Conservation (phyloP, 2,329 filamentous ascomycete species). For the Microcera coccophila region DNA sequence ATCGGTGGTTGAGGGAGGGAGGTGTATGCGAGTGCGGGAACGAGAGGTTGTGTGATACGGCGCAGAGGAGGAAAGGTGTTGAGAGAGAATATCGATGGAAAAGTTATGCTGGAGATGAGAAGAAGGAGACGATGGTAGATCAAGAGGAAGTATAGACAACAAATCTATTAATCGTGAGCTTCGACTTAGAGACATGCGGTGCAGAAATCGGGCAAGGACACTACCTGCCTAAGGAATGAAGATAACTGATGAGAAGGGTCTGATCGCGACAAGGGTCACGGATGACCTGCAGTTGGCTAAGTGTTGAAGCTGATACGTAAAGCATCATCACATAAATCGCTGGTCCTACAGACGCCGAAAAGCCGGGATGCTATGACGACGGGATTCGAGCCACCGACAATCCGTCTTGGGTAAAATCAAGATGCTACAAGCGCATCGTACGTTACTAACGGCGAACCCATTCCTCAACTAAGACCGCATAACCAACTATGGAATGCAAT, state of each 20-base stretch:
- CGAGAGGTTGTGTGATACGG: slow-evolving; percentile 48
- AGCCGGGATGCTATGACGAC: too few relatives aligned
- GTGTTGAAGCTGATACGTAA: slow-evolving; percentile 3
- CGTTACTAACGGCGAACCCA: not conserved
- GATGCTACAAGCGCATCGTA: not conserved
- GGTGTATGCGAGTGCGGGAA: slow-evolving; percentile 50
- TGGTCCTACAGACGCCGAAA: not conserved
- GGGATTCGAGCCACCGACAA: not conserved
- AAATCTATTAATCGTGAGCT: too few relatives aligned
- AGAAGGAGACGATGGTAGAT: slow-evolving; percentile 5
- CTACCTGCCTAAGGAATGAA: too few relatives aligned
- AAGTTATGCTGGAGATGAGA: slow-evolving; percentile 24
- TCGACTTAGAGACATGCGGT: too few relatives aligned
- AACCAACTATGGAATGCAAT: not conserved
- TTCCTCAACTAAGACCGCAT: not conserved
- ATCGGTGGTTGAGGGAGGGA: slow-evolving; percentile 47
- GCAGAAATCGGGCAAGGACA: too few relatives aligned
- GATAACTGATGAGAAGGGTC: too few relatives aligned
- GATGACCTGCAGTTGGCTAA: slow-evolving; percentile 1
- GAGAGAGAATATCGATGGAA: slow-evolving; percentile 52
- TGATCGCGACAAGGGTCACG: too few relatives aligned
- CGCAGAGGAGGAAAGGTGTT: slow-evolving; percentile 42
- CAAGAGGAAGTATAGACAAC: too few relatives aligned
- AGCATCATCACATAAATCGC: slow-evolving; percentile 2
- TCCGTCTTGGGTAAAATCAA: slow-evolving; percentile 2